Conservation (phyloP, 73 alveolate genomes). For the Tetrahymena thermophila region DNA sequence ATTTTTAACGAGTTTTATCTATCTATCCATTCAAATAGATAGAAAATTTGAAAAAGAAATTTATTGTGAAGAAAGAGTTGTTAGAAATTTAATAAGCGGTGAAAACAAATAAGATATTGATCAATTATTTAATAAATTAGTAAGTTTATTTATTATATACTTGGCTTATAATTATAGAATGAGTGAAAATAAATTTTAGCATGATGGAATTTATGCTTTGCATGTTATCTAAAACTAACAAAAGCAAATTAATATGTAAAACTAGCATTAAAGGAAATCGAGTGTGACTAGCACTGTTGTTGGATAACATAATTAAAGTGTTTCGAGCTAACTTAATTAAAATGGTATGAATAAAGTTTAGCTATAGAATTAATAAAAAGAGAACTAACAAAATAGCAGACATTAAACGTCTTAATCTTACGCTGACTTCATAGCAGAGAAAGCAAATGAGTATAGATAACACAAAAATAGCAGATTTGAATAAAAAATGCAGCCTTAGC, state of each 20-base stretch:
- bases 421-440: background rate
- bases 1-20: background rate
- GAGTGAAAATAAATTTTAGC: background rate
- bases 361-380: background rate
- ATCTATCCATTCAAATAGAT: too few relatives aligned
- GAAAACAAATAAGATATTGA: background rate
- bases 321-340: too few relatives aligned
- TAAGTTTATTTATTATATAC: background rate
- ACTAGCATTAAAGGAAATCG: background rate
- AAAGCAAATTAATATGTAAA: background rate
- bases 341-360: background rate
- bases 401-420: background rate
- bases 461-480: background rate
- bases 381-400: too few relatives aligned
- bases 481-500: background rate
- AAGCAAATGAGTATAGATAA: background rate
- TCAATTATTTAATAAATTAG: too few relatives aligned
- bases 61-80: background rate
- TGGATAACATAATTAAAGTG: background rate
- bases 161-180: background rate
- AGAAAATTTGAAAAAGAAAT: background rate
- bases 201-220: background rate
- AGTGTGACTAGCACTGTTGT: background rate
- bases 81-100: background rate
- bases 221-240: background rate